Percentiles rank a stretch among this genome's conserved stretches.
Evolutionary conservation across 805 yeast species (phyloP).

Genomic region (Hanseniaspora guilliermondii): DNA sequence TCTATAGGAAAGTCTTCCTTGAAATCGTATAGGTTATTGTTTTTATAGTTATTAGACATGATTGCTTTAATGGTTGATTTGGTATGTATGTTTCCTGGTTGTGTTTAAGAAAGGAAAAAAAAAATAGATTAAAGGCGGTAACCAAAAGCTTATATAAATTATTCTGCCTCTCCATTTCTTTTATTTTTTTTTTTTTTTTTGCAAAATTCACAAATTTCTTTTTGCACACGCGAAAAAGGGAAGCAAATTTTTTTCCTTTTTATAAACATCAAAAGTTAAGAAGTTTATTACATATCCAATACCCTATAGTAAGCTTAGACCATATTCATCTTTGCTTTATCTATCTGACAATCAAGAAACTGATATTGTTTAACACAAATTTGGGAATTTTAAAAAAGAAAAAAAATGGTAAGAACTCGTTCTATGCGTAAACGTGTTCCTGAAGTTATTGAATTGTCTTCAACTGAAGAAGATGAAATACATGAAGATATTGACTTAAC

Average conservation of each 20-base stretch:
- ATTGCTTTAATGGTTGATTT: not conserved
- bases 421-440: not conserved
- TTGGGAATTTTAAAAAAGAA: too few relatives aligned
- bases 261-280: too few relatives aligned
- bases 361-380: too few relatives aligned
- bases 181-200: too few relatives aligned
- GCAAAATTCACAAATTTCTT: too few relatives aligned
- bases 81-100: not conserved
- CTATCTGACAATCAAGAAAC: too few relatives aligned
- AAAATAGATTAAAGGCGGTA: not conserved
- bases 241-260: too few relatives aligned
- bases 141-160: not conserved
- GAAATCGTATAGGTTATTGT: conserved; percentile 9
- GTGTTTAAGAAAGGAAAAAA: not conserved
- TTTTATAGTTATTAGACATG: not conserved
- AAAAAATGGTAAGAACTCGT: not conserved
- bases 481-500: not conserved
- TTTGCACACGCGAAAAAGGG: too few relatives aligned
- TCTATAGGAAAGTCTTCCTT: conserved; percentile 9
- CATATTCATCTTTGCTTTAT: too few relatives aligned
- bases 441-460: not conserved
- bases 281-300: too few relatives aligned
- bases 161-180: too few relatives aligned
- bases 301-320: too few relatives aligned
- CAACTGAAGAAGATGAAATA: not conserved